phyloP scores from a whole-genome alignment of 2,329 filamentous ascomycete species.

The Tolypocladium album region DNA sequence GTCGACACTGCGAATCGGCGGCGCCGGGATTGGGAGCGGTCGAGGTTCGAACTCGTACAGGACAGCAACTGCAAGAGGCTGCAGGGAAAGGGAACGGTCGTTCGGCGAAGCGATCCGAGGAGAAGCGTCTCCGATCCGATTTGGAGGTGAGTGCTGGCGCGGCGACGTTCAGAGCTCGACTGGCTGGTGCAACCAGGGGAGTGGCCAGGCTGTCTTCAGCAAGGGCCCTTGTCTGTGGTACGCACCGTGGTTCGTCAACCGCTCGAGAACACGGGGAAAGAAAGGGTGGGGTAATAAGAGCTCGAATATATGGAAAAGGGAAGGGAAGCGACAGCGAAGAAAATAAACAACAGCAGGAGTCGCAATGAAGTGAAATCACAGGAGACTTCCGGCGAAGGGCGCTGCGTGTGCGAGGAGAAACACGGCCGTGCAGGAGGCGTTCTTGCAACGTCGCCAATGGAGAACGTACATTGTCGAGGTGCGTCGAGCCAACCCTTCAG shows the following conservation, averaged over 20 bases:
- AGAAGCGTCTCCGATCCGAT: not conserved
- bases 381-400: not conserved
- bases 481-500: not conserved
- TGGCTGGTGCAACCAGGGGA: conserved; percentile 11
- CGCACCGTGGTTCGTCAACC: conserved; percentile 7
- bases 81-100: not conserved
- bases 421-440: not conserved
- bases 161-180: conserved; percentile 6
- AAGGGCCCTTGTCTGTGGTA: conserved; percentile 7
- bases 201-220: conserved; percentile 22
- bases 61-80: not conserved
- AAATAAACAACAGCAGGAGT: not conserved
- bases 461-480: not conserved
- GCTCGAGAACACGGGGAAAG: not conserved
- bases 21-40: not conserved
- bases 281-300: not conserved
- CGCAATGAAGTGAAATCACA: not conserved
- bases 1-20: not conserved
- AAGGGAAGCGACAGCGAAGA: not conserved
- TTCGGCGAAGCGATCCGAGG: not conserved
- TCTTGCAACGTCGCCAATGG: not conserved
- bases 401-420: not conserved
- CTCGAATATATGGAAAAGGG: not conserved
- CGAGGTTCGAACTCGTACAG: not conserved
- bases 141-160: conserved; percentile 1